Conservation (phyloP, 2,329 filamentous ascomycete genomes). For the Venturia carpophila region DNA sequence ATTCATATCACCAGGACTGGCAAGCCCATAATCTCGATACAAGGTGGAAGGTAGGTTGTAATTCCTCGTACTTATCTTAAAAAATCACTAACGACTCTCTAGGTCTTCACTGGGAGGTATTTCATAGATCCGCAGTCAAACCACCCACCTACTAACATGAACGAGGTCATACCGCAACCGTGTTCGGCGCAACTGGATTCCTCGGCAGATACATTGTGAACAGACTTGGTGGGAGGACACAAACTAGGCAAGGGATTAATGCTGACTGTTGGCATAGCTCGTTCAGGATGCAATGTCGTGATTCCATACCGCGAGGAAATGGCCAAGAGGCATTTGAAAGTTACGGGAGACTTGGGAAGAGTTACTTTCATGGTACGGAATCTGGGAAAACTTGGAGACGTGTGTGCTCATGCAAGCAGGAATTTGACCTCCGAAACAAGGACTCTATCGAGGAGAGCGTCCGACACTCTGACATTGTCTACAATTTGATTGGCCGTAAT, state of each 20-base stretch:
- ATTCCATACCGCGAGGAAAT: slow-evolving; percentile 95
- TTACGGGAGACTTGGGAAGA: slow-evolving; percentile 86
- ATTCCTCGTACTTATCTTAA: neutral
- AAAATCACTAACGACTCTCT: slow-evolving; percentile 19
- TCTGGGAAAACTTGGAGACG: neutral
- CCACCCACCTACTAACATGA: slow-evolving; percentile 14
- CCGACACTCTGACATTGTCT: slow-evolving; percentile 92
- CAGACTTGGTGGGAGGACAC: slow-evolving; percentile 59
- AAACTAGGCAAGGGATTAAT: slow-evolving; percentile 16
- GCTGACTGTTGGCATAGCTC: slow-evolving; percentile 49
- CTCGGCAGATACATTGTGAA: slow-evolving; percentile 97
- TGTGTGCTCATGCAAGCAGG: slow-evolving; percentile 44
- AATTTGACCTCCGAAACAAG: slow-evolving; percentile 92
- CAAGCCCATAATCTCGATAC: slow-evolving; percentile 82
- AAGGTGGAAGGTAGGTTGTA: slow-evolving; percentile 73
- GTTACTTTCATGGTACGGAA: slow-evolving; percentile 69
- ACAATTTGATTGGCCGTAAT: slow-evolving; percentile 88
- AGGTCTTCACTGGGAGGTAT: slow-evolving; percentile 83
- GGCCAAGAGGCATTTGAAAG: slow-evolving; percentile 93
- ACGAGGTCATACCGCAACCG: slow-evolving; percentile 85
- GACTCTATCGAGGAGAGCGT: slow-evolving; percentile 94
- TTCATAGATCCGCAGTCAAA: slow-evolving; percentile 14
- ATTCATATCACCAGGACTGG: slow-evolving; percentile 90
- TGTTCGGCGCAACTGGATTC: slow-evolving; percentile 95
- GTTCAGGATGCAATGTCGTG: slow-evolving; percentile 88